Evolutionary conservation across 768 basidiomycete species (phyloP).

Genomic region (Hericium coralloides): DNA sequence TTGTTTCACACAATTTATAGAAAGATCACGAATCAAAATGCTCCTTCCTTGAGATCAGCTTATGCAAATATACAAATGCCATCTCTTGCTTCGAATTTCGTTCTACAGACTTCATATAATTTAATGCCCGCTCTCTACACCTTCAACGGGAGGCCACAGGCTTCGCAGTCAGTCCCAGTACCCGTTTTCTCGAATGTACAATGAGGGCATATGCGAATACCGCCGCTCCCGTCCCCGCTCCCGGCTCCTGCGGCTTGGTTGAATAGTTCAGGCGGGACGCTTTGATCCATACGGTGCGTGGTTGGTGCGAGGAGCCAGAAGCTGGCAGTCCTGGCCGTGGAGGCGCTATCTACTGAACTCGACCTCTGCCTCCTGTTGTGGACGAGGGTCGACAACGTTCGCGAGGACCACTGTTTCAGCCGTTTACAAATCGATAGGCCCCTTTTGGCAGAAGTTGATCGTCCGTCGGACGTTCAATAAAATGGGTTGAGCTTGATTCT

Average conservation of each 20-base stretch:
- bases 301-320: constrained; percentile 2
- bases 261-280: constrained; percentile 71
- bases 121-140: constrained; percentile 21
- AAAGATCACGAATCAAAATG: no score
- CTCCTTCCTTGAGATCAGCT: no score
- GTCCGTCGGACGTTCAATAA: no score
- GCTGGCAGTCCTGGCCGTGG: constrained; percentile 6
- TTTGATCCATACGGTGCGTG: constrained; percentile 56
- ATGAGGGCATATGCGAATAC: constrained; percentile 69
- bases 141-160: constrained; percentile 69
- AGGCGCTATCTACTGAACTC: not conserved
- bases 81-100: not conserved
- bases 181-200: constrained; percentile 87
- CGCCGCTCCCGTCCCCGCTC: constrained; percentile 23
- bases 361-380: no score
- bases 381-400: no score
- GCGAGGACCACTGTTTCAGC: no score
- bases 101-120: constrained; percentile 10
- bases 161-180: constrained; percentile 77
- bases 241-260: constrained; percentile 45
- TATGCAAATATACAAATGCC: not conserved
- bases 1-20: no score
- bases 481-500: no score
- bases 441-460: no score
- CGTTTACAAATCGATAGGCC: no score